Evolutionary conservation across 495 filamentous ascomycete species (phyloP), one percentile per base, ranked within the genome.

Genomic region (Penicillium chermesinum): DNA sequence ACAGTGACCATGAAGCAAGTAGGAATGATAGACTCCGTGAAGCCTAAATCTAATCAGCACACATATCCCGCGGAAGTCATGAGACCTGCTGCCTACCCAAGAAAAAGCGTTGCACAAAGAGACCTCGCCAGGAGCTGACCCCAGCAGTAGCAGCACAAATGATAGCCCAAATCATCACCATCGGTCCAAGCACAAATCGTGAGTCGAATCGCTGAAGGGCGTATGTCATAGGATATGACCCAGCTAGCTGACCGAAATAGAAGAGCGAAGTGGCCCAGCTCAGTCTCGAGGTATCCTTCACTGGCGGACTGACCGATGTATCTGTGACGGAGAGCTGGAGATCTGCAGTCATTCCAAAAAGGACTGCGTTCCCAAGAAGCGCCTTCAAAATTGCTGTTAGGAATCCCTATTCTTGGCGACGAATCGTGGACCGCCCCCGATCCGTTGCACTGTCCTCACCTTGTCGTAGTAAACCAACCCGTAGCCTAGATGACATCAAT

Each of bases 21-120:
- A 9, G 39, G 39, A 42, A 42, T 42, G 6, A 42, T 42, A 20
- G 39, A 42, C 20, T 42, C 39, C n/a, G 39, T 42, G 21, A 42
- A 42, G 5, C 39, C 39, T 42, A 13, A 25, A 4, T 7, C 6
- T 2, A 42, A 14, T 25, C 14, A 42, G 17, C 18, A 20, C 22
- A n/a, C 12, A 27, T 10, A 30, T 14, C 22, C 22, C 5, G 13
- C 7, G 38, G 18, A n/a, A n/a, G n/a, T n/a, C n/a, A n/a, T n/a
- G n/a, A n/a, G n/a, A n/a, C n/a, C n/a, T n/a, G n/a, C 9, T 40
- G 21, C 39, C 2, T 27, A 42, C 39, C 39, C 17, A 42, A 20
- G 27, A 42, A 42, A 16, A 42, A 42, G 22, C 39, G 18, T 27
- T 42, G 39, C 14, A 30, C 39, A 27, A 42, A 42, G 7, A 42